These are phyloP conservation scores for Quercus phellos DNA, from an alignment of 331 rosid species.

Conservation along the genomic window DNA sequence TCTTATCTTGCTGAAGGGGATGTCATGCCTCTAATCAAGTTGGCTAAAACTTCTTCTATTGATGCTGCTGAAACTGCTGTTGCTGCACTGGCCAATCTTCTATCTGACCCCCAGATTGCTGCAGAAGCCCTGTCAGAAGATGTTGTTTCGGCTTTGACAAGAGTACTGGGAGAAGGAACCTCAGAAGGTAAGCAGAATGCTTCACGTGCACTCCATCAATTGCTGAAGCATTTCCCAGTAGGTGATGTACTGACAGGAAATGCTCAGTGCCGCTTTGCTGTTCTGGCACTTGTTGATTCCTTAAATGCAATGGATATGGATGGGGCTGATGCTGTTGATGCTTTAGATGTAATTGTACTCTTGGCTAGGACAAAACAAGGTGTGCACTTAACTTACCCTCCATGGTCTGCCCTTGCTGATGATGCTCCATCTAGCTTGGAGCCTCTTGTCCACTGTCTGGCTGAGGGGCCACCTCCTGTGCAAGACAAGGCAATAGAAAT, in stretches of 20 bases:
- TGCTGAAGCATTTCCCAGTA: conserved; percentile 76
- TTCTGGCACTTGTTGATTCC: conserved; percentile 76
- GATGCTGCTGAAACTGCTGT: conserved; percentile 91
- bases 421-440: conserved; percentile 73
- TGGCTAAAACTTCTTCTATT: conserved; percentile 87
- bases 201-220: conserved; percentile 78
- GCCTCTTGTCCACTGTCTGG: conserved; percentile 66
- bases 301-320: conserved; percentile 57
- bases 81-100: conserved; percentile 93
- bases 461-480: conserved; percentile 72
- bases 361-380: conserved; percentile 72
- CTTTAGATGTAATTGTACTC: conserved; percentile 73
- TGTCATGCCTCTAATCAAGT: conserved; percentile 69
- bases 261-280: conserved; percentile 61
- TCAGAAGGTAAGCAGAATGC: conserved; percentile 81
- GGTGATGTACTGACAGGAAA: conserved; percentile 66
- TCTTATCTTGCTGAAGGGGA: conserved; percentile 74
- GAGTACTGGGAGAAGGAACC: conserved; percentile 81
- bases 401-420: conserved; percentile 66
- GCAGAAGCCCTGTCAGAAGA: conserved; percentile 75
- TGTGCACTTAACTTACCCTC: conserved; percentile 42
- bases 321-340: conserved; percentile 63
- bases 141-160: conserved; percentile 74
- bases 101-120: conserved; percentile 74
- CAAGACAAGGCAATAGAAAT: conserved; percentile 91